Evolutionary conservation across 495 filamentous ascomycete species (phyloP).

Genomic region (Podospora fimiseda): DNA sequence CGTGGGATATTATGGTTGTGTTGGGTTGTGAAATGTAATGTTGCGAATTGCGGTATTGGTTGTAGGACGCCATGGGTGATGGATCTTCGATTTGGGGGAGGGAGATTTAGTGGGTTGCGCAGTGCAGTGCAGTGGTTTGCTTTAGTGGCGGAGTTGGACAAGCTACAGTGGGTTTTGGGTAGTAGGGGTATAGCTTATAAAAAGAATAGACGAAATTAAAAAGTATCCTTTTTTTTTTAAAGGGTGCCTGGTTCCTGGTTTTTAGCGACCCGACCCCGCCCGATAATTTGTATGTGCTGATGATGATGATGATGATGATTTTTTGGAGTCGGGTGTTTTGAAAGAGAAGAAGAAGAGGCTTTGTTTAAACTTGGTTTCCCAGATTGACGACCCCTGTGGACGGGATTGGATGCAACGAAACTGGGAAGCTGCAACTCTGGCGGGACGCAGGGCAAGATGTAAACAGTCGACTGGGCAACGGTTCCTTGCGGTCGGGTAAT

Average conservation of each 20-base stretch:
- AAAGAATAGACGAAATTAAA: neutral
- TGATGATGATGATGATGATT: neutral
- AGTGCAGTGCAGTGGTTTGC: neutral
- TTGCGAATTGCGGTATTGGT: conserved; percentile 41
- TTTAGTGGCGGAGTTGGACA: neutral
- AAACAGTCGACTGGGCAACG: conserved; percentile 34
- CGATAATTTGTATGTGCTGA: neutral
- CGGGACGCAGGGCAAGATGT: conserved; percentile 17
- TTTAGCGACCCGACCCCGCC: no score
- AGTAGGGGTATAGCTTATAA: neutral
- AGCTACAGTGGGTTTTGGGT: neutral
- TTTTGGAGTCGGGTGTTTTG: neutral
- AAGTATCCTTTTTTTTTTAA: no score
- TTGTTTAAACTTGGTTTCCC: no score
- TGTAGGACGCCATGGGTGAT: conserved; percentile 33
- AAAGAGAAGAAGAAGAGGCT: neutral
- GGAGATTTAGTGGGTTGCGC: neutral
- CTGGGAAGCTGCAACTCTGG: conserved; percentile 3
- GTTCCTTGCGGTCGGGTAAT: conserved; percentile 15
- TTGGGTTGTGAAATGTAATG: conserved; percentile 15
- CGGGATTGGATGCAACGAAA: conserved; percentile 5
- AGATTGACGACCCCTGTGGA: no score
- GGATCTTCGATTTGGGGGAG: conserved; percentile 14
- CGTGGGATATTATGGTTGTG: conserved; percentile 14
- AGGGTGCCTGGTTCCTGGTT: no score